Base-by-base conservation (phyloP, 2,329 filamentous ascomycete species). In the Botrytis deweyae region DNA sequence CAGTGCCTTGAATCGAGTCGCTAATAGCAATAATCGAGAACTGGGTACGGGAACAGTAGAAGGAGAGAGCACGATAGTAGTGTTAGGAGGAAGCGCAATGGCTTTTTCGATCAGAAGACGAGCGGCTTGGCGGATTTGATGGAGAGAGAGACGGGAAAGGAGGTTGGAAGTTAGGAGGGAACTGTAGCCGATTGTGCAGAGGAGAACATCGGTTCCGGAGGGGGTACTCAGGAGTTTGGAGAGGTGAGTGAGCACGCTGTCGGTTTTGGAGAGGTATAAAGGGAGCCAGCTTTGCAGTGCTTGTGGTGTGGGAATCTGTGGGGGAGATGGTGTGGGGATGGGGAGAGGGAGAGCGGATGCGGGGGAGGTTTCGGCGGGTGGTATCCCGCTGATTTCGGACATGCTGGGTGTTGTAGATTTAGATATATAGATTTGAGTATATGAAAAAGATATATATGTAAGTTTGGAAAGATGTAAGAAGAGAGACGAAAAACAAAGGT, bases 151-250 rank as follows among this genome's bases (percentile, higher is more conserved):
- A 64, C 83, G 78, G 72, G 86, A 83, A 78, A 92, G 86, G 38
- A 87, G 77, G 40, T 85, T 83, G 75, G 87, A 85, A 68, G 85
- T 79, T 72, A 91, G 82, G 75, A 88, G 89, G 72, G 91, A 86
- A 74, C 86, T 83, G 84, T 95, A 95, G 83, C 90, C 89, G 75
- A 91, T 81, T 77, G 91, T 88, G 76, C 91, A 87, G 78, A 95
- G 89, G 75, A 90, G 85, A 67, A 88, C 87, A 83, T 94, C 92
- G 81, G 91, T 89, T 79, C 92, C 92, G 52, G 87, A 82, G 63
- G 92, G 89, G 16, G 91, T 92, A 76, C 89, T 87, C 78, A 94
- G 85, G 80, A 92, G 88, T 77, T 89, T 89, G 80, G 87, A 84
- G 67, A 90, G 85, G 81, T 87, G 86, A 40, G 85, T 80, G 76